phyloP scores from a whole-genome alignment of 2,329 filamentous ascomycete genomes.

The Penicillium sp. region DNA sequence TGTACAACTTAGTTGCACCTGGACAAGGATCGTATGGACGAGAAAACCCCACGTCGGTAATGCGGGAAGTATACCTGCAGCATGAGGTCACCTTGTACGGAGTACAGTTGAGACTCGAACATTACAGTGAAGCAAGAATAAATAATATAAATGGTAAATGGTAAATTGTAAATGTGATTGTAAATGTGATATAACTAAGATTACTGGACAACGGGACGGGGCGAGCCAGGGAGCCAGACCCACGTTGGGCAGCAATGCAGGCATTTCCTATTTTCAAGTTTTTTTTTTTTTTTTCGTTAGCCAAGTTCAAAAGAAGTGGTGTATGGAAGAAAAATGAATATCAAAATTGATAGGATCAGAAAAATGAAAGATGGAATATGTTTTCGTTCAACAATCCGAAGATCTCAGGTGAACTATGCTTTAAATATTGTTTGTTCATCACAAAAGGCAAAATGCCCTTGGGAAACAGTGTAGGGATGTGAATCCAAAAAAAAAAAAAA shows the following conservation, averaged over 20 bases:
- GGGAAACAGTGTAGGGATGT: neutral
- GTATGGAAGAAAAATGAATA: conserved; percentile 9
- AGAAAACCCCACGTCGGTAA: conserved; percentile 21
- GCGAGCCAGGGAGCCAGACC: conserved; percentile 20
- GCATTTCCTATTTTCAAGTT: conserved; percentile 3
- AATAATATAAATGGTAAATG: neutral
- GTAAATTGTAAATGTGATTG: neutral
- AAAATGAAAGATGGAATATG: conserved; percentile 42
- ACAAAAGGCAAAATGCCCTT: conserved; percentile 19
- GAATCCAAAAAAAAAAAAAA: neutral
- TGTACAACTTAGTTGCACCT: neutral
- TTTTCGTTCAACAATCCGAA: conserved; percentile 44
- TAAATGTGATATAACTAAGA: conserved; percentile 3
- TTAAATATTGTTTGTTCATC: conserved; percentile 40
- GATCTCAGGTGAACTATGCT: conserved; percentile 48
- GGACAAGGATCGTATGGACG: conserved; percentile 12
- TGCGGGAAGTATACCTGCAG: conserved; percentile 9
- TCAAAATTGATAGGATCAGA: conserved; percentile 29
- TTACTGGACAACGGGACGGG: conserved; percentile 20
- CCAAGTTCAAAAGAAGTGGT: conserved; percentile 6
- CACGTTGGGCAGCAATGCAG: conserved; percentile 40
- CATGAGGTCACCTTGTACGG: conserved; percentile 3
- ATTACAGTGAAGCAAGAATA: neutral
- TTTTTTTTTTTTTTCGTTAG: conserved; percentile 19
- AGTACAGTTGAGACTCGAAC: neutral